phyloP scores from a whole-genome alignment of 169 alveolate genomes.

The Pseudocohnilembus persalinus region DNA sequence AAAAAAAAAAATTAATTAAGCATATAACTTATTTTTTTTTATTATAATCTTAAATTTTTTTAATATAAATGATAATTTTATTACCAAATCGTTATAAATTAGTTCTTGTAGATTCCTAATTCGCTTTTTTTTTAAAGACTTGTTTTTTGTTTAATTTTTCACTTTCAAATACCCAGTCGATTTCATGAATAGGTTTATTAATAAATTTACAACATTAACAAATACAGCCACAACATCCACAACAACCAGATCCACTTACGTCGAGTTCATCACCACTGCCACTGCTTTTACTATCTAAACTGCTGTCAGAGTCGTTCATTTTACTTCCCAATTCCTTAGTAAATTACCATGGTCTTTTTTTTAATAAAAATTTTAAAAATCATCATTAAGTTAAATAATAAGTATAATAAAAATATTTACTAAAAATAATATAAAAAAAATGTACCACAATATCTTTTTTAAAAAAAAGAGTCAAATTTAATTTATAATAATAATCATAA shows the following conservation, averaged over 20 bases:
- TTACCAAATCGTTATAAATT: not conserved
- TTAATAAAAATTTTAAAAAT: too few species aligned
- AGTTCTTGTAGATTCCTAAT: not conserved
- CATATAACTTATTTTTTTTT: too few species aligned
- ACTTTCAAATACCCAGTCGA: not conserved
- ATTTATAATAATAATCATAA: too few species aligned
- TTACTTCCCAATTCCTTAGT: not conserved
- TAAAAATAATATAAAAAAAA: too few species aligned
- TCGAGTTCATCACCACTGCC: not conserved
- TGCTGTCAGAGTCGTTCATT: not conserved
- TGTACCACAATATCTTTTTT: too few species aligned
- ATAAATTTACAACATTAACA: not conserved
- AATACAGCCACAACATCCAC: not conserved
- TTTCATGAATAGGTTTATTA: not conserved
- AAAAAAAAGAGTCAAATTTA: too few species aligned
- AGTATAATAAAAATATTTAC: not conserved
- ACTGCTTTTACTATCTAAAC: not conserved
- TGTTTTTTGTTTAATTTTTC: not conserved
- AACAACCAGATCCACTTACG: not conserved
- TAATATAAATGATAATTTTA: too few species aligned
- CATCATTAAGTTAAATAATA: not conserved
- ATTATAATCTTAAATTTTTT: too few species aligned
- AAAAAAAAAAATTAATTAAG: too few species aligned
- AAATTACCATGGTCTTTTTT: not conserved
- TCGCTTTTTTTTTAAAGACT: too few species aligned